Evolutionary conservation across 495 filamentous ascomycete genomes (phyloP).

Genomic region (Penicillium atrosanguineum): DNA sequence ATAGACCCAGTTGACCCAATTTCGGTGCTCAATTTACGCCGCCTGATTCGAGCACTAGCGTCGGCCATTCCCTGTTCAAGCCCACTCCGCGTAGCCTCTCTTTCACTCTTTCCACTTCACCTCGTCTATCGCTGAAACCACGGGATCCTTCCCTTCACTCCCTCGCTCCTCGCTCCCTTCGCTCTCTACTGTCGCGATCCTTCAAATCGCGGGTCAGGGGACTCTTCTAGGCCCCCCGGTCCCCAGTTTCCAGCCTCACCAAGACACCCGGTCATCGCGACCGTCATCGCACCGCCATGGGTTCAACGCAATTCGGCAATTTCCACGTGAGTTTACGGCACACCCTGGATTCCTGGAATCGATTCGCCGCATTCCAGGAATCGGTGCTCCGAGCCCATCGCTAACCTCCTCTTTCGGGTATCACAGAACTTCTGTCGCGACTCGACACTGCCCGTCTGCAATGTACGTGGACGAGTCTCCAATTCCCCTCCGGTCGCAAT

Average conservation of each 20-base stretch:
- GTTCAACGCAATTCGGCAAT: slow-evolving; percentile 77
- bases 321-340: slow-evolving; percentile 68
- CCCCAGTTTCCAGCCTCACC: slow-evolving; percentile 3
- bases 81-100: slow-evolving; percentile 4
- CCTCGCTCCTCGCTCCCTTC: neutral
- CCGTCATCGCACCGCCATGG: slow-evolving; percentile 36
- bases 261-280: slow-evolving; percentile 7
- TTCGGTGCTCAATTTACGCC: neutral
- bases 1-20: neutral
- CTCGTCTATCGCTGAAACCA: neutral
- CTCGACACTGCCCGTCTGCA: slow-evolving; percentile 93
- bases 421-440: slow-evolving; percentile 90
- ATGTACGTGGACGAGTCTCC: slow-evolving; percentile 61
- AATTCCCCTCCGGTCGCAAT: neutral
- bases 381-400: slow-evolving; percentile 11
- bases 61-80: slow-evolving; percentile 15
- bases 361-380: neutral
- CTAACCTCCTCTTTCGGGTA: slow-evolving; percentile 4
- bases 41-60: slow-evolving; percentile 7
- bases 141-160: neutral
- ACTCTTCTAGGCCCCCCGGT: slow-evolving; percentile 17
- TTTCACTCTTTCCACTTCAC: neutral
- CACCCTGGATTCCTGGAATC: slow-evolving; percentile 4
- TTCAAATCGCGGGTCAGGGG: slow-evolving; percentile 33
- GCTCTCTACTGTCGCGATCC: slow-evolving; percentile 21